Conservation (phyloP, 2,329 filamentous ascomycete species). For the Stagonosporopsis chrysanthemi region DNA sequence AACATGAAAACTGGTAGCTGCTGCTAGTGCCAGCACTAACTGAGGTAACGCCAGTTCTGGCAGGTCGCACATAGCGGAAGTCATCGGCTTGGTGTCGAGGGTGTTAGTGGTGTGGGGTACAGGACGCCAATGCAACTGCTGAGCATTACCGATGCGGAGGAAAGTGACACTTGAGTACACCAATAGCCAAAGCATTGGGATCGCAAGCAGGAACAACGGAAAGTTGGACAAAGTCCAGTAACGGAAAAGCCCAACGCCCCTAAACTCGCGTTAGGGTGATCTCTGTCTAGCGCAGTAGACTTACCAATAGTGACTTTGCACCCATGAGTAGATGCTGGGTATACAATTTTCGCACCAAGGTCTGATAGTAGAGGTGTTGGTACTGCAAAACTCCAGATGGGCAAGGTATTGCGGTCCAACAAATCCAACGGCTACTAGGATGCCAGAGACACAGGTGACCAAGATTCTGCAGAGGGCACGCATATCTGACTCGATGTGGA, state of each 20-base stretch:
- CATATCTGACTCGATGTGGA: constrained; percentile 46
- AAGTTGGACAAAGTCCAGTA: constrained; percentile 92
- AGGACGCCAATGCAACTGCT: constrained; percentile 31
- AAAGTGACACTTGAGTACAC: constrained; percentile 60
- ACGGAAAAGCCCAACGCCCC: constrained; percentile 84
- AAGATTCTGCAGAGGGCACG: constrained; percentile 60
- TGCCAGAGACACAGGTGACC: constrained; percentile 70
- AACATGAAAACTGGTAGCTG: constrained; percentile 84
- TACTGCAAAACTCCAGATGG: constrained; percentile 68
- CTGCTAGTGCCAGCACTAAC: constrained; percentile 72
- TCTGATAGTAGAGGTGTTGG: constrained; percentile 43
- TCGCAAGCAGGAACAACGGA: constrained; percentile 84
- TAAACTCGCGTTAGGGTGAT: constrained; percentile 50
- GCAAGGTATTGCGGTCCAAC: constrained; percentile 77
- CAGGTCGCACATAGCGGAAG: constrained; percentile 22
- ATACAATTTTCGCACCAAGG: constrained; percentile 78
- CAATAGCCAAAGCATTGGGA: constrained; percentile 76
- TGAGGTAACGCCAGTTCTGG: constrained; percentile 73
- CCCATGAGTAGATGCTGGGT: constrained; percentile 90
- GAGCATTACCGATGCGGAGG: constrained; percentile 55
- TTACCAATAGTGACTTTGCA: constrained; percentile 90
- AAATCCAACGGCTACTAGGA: constrained; percentile 71
- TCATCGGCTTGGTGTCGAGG: constrained; percentile 11
- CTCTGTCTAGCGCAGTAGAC: constrained; percentile 30
- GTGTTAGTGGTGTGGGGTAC: constrained; percentile 24